Evolutionary conservation across 2,329 filamentous ascomycete species (phyloP).

Genomic region (Coniochaeta sp.): DNA sequence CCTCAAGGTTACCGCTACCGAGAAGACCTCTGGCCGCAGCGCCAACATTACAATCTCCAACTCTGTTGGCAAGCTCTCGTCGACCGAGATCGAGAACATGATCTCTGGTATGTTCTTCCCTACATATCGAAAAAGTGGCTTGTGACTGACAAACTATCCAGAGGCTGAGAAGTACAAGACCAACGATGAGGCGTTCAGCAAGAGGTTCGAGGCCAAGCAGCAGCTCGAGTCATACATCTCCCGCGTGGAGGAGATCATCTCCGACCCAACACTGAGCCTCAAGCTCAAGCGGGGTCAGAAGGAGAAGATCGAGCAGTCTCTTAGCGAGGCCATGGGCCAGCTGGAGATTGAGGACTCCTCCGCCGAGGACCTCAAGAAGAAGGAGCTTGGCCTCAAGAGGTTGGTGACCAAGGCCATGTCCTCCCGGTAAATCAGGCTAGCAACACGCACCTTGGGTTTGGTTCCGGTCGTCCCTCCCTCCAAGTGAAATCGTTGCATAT

Average conservation of each 20-base stretch:
- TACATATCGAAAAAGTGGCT: not conserved
- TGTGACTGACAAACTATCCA: constrained; percentile 15
- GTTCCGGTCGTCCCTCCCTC: constrained; percentile 9
- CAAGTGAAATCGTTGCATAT: constrained; percentile 8
- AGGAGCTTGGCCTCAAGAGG: constrained; percentile 96
- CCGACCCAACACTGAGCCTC: constrained; percentile 88
- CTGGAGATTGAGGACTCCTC: constrained; percentile 90
- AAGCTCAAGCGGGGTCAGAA: constrained; percentile 99
- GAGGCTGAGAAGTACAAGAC: constrained; percentile 98
- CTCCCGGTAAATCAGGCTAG: constrained; percentile 57
- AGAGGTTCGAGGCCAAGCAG: constrained; percentile 98
- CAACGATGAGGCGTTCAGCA: constrained; percentile 97
- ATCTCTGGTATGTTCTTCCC: constrained; percentile 59
- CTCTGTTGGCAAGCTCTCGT: constrained; percentile 97
- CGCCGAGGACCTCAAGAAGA: constrained; percentile 98
- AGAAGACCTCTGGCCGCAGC: constrained; percentile 96
- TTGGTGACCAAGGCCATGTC: constrained; percentile 98
- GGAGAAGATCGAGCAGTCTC: constrained; percentile 97
- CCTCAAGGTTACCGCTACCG: constrained; percentile 96
- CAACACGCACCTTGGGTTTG: constrained; percentile 1
- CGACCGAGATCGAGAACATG: constrained; percentile 94
- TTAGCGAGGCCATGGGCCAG: constrained; percentile 95
- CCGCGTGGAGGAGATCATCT: constrained; percentile 97
- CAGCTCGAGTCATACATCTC: constrained; percentile 99
- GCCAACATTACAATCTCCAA: constrained; percentile 99